Conservation (phyloP, 305 asterid species). For the Solanum hybrid region DNA sequence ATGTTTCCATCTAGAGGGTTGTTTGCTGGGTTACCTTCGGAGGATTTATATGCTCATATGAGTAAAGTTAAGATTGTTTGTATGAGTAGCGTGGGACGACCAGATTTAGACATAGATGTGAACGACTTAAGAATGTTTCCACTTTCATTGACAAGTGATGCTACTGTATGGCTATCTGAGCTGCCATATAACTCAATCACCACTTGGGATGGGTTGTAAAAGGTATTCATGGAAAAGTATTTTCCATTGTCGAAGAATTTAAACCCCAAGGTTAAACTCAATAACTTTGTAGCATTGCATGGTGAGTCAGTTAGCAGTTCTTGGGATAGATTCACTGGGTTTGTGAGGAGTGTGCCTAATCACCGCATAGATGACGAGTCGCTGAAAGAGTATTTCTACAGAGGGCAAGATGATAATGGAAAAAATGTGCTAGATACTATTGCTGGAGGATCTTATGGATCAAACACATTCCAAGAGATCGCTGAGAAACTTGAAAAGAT, state of each 20-base stretch:
- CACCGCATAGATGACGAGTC: not conserved
- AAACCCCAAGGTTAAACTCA: not conserved
- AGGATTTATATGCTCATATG: not conserved
- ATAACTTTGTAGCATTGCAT: not conserved
- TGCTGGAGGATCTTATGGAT: not conserved
- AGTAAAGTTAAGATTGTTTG: not conserved
- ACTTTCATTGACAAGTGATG: not conserved
- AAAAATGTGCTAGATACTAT: not conserved
- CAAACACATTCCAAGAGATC: not conserved
- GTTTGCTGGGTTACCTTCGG: not conserved
- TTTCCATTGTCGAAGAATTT: not conserved
- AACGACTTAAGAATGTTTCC: not conserved
- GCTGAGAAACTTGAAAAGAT: not conserved
- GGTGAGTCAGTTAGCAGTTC: not conserved
- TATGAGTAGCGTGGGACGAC: not conserved
- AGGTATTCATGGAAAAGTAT: not conserved
- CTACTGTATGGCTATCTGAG: not conserved
- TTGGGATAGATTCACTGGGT: not conserved
- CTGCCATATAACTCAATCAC: not conserved
- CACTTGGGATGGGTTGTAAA: not conserved
- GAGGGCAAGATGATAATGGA: not conserved
- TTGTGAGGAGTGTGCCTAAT: not conserved
- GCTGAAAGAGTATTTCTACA: not conserved
- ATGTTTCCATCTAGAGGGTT: not conserved
- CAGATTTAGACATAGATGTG: not conserved